Conservation (phyloP, 148 eudicot species). For the Rhododendron griersonianum region DNA sequence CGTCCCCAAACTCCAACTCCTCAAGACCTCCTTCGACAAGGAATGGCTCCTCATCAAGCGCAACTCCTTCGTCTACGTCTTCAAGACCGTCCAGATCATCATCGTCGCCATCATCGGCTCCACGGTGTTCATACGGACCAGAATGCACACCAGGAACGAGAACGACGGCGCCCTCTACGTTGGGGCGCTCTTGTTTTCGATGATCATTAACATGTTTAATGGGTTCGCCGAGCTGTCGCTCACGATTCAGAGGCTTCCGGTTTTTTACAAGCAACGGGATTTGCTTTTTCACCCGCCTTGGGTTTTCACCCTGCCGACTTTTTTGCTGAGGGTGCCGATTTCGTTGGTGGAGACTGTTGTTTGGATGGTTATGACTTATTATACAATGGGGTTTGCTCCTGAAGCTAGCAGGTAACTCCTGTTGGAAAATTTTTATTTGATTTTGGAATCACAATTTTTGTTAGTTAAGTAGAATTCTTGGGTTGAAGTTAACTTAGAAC, state of each 20-base stretch:
- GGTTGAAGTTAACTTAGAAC: too few relatives aligned
- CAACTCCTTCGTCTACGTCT: slow-evolving; percentile 66
- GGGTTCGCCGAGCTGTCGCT: slow-evolving; percentile 68
- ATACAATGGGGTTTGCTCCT: slow-evolving; percentile 81
- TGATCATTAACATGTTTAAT: slow-evolving; percentile 69
- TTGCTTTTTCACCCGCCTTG: slow-evolving; percentile 79
- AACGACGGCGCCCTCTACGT: slow-evolving; percentile 55
- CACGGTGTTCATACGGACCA: slow-evolving; percentile 56
- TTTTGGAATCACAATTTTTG: background rate
- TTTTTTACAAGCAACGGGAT: slow-evolving; percentile 74
- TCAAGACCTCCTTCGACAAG: slow-evolving; percentile 66
- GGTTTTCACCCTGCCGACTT: slow-evolving; percentile 73
- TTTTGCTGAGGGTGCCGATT: slow-evolving; percentile 67
- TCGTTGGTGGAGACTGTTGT: slow-evolving; percentile 57
- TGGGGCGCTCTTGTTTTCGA: slow-evolving; percentile 61
- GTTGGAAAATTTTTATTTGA: background rate
- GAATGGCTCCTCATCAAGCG: slow-evolving; percentile 71
- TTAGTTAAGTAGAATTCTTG: background rate
- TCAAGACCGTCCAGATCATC: slow-evolving; percentile 60
- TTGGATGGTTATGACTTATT: slow-evolving; percentile 70
- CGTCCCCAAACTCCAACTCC: slow-evolving; percentile 51
- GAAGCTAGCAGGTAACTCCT: slow-evolving; percentile 71
- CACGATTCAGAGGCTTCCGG: slow-evolving; percentile 61
- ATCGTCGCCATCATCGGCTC: slow-evolving; percentile 51
- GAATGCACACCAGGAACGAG: slow-evolving; percentile 50